A percentile compares a stretch with the other conserved stretches of the same genome.
These are phyloP conservation scores for Aegilops longissima DNA, from an alignment of 176 grass and related monocot species.

Conservation along the genomic window DNA sequence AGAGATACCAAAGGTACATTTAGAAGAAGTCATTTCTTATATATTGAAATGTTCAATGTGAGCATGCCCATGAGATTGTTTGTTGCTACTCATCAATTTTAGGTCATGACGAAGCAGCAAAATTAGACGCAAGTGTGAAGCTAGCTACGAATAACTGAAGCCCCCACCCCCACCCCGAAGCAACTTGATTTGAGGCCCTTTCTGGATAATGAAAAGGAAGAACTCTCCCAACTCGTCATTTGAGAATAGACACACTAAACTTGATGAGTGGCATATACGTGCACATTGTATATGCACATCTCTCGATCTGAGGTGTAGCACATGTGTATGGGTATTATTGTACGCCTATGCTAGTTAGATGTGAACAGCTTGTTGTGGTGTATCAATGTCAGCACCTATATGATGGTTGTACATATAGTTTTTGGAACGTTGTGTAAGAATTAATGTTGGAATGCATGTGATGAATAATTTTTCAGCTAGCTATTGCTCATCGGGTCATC, in stretches of 20 bases:
- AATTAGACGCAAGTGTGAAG: conserved; percentile 24
- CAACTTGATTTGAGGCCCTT: not conserved
- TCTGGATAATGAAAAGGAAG: not conserved
- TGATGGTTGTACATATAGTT: conserved; percentile 36
- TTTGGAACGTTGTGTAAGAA: not conserved
- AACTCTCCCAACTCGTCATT: not conserved
- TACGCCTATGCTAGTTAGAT: conserved; percentile 24
- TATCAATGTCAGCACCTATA: not conserved
- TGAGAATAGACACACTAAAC: not conserved
- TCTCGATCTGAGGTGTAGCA: not conserved
- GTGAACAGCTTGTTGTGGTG: not conserved
- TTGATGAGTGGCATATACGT: not conserved
- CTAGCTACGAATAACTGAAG: conserved; percentile 37
- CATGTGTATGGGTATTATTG: not conserved
- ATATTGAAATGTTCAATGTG: not conserved
- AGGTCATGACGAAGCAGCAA: conserved; percentile 21
- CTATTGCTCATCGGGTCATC: not conserved
- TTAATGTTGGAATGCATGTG: not conserved
- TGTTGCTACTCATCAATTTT: not conserved
- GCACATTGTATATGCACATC: conserved; percentile 2
- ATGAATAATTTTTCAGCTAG: not conserved
- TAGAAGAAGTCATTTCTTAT: not conserved
- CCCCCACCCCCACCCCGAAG: not conserved
- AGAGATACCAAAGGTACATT: conserved; percentile 41
- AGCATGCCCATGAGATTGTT: not conserved